Percentiles rank a stretch among this genome's conserved stretches.
These are phyloP conservation scores for Sistotremastrum niveocremeum DNA, from an alignment of 768 basidiomycete species.

Conservation along the genomic window DNA sequence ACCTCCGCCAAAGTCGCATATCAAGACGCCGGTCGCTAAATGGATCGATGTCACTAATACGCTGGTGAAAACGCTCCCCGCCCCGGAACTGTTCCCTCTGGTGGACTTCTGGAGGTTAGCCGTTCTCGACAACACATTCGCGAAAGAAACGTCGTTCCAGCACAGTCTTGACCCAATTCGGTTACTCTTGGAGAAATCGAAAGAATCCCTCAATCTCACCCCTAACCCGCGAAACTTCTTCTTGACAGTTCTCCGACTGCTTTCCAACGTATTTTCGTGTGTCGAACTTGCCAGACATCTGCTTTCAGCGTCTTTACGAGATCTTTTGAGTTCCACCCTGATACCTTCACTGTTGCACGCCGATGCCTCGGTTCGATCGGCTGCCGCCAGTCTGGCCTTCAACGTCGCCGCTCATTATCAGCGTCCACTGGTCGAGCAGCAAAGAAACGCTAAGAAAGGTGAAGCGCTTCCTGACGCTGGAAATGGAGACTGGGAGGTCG, in stretches of 20 bases:
- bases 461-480: conserved; percentile 29
- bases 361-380: conserved; percentile 56
- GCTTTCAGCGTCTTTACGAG: conserved; percentile 15
- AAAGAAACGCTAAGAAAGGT: conserved; percentile 15
- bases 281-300: conserved; percentile 23
- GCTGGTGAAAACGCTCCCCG: conserved; percentile 32
- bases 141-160: conserved; percentile 28
- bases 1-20: not conserved
- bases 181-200: conserved; percentile 28
- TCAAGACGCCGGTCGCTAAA: conserved; percentile 20
- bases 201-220: conserved; percentile 17
- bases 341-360: conserved; percentile 55
- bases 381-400: conserved; percentile 74
- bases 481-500: conserved; percentile 76
- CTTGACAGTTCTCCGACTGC: conserved; percentile 52
- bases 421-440: conserved; percentile 36
- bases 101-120: conserved; percentile 76
- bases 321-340: conserved; percentile 36
- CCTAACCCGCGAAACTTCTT: conserved; percentile 38
- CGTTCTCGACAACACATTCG: conserved; percentile 47
- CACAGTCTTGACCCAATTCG: conserved; percentile 28
- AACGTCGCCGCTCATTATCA: conserved; percentile 60
- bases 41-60: conserved; percentile 37
- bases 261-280: conserved; percentile 53
- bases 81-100: conserved; percentile 59